These are phyloP conservation scores for Sparassis latifolia DNA, from an alignment of 1,284 basidiomycete species.

Conservation along the genomic window DNA sequence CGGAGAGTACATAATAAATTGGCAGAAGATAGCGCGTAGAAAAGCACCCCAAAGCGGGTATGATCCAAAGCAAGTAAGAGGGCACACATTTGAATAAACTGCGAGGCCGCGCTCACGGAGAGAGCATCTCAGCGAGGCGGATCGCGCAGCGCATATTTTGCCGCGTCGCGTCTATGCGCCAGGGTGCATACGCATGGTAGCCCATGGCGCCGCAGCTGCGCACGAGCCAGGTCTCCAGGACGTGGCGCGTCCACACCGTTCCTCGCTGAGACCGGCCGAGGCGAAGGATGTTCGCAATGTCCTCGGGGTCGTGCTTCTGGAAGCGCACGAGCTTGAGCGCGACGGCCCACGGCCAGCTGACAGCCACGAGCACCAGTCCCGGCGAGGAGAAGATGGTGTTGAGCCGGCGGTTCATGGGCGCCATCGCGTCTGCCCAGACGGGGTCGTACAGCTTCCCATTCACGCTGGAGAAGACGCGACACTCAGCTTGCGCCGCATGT, in stretches of 20 bases:
- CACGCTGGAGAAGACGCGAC: constrained; percentile 20
- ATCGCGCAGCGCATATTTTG: constrained; percentile 46
- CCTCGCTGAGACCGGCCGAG: constrained; percentile 46
- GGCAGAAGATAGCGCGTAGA: too few relatives aligned
- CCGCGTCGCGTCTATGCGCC: constrained; percentile 37
- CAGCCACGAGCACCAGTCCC: constrained; percentile 50
- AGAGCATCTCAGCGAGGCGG: constrained; percentile 13
- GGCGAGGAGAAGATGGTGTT: constrained; percentile 52
- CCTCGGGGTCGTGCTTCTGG: constrained; percentile 36
- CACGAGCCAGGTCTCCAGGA: constrained; percentile 48
- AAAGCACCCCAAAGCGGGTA: too few relatives aligned
- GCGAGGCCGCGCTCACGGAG: background rate
- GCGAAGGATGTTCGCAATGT: constrained; percentile 36
- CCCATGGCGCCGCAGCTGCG: constrained; percentile 51
- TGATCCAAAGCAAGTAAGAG: too few relatives aligned
- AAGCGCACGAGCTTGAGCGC: constrained; percentile 67
- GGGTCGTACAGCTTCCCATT: constrained; percentile 46
- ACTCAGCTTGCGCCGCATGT: background rate
- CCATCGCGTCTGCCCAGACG: constrained; percentile 45
- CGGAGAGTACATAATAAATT: too few relatives aligned
- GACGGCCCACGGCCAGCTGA: constrained; percentile 62
- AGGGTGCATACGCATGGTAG: constrained; percentile 38
- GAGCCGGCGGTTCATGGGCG: constrained; percentile 39
- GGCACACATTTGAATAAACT: background rate
- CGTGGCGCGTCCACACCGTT: constrained; percentile 44